Evolutionary conservation across 208 protist species (phyloP), one percentile per base, ranked within the genome.

Genomic region (Tritrichomonas musculus): DNA sequence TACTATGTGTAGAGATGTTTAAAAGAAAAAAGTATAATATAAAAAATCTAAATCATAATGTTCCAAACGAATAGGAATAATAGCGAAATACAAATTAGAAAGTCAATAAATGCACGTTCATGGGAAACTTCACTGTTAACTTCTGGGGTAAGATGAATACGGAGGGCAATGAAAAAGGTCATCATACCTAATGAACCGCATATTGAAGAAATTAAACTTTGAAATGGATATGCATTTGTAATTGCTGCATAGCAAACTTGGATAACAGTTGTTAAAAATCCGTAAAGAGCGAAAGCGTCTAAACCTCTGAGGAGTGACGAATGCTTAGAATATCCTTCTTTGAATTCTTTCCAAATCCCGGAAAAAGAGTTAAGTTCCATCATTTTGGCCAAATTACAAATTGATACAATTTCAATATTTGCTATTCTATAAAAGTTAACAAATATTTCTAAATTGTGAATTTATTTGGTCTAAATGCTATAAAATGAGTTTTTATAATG

Each of bases 41-140:
- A 53, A 50, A 53, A 50, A 53, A 36, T 47, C 50, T 82, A 82
- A 36, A 47, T 50, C 73, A 82, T 82, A 36, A 82, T 47, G 73
- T 82, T 82, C 73, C 73, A 82, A 53, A 49, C 73, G 50, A 82
- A 82, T 0, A 82, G 73, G 73, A 82, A 82, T 41, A 82, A n/a
- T 3, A 82, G 41, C n/a, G 73, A 82, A 20, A 82, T 3, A n/a
- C n/a, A 25, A 30, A 82, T 20, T 14, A 82, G 30, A 53, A 53
- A 82, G 30, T 82, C 73, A 82, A 30, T 41, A 82, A 82, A 82
- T 11, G 73, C 73, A 36, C 73, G 73, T 47, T 82, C n/a, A 53
- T 82, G 47, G 47, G 73, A 50, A 33, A 82, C 41, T 82, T 25
- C 30, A 3, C n/a, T 47, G 11, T 82, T 53, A 41, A 82, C 50